Evolutionary conservation across 192 early-diverging fungal species (phyloP).

Genomic region (Coemansia sp.): DNA sequence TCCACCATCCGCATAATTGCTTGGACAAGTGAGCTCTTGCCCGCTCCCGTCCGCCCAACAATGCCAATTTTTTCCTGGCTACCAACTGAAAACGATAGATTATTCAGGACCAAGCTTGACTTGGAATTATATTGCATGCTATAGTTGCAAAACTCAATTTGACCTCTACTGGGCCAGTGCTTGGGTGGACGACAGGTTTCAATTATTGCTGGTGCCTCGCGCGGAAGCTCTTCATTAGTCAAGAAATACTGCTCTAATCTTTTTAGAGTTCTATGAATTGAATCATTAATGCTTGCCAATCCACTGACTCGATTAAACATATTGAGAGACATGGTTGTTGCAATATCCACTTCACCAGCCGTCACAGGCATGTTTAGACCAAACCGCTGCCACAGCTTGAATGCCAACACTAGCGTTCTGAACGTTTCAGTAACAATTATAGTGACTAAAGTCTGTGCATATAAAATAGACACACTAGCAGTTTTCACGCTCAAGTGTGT

Average conservation of each 20-base stretch:
- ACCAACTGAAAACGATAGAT: slow-evolving; percentile 58
- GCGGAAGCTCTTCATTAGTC: background rate
- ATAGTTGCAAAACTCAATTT: slow-evolving; percentile 55
- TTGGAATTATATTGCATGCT: slow-evolving; percentile 18
- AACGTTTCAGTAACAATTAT: background rate
- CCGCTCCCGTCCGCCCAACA: slow-evolving; percentile 83
- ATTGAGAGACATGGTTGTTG: background rate
- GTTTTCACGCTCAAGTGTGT: background rate
- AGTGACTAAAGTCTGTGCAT: background rate
- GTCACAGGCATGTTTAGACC: background rate
- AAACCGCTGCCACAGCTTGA: slow-evolving; percentile 5
- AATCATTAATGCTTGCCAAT: background rate
- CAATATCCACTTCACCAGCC: slow-evolving; percentile 12
- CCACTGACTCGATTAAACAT: background rate
- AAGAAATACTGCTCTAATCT: background rate
- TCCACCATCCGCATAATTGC: slow-evolving; percentile 69
- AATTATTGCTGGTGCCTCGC: slow-evolving; percentile 65
- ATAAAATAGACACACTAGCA: background rate
- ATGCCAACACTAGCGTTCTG: slow-evolving; percentile 1
- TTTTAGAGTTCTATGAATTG: slow-evolving; percentile 1
- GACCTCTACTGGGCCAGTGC: slow-evolving; percentile 66
- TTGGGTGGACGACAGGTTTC: slow-evolving; percentile 51
- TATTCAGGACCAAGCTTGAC: slow-evolving; percentile 4
- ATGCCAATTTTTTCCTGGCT: slow-evolving; percentile 73
- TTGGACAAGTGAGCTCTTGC: slow-evolving; percentile 62